Evolutionary conservation across 2,329 filamentous ascomycete species (phyloP).

Genomic region (Clarireedia homoeocarpa): DNA sequence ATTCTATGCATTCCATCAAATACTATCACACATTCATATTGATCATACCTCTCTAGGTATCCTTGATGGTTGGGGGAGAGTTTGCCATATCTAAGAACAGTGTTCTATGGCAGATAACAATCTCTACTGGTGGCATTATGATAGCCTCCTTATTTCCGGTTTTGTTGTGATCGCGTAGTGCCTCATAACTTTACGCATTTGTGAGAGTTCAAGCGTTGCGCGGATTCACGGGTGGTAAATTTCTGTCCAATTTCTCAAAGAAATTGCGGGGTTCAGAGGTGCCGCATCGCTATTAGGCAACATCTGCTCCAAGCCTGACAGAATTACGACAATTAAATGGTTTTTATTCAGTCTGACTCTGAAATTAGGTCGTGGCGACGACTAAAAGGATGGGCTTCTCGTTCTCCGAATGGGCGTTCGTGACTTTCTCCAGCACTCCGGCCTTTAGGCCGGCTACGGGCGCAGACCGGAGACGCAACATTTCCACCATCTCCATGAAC

Average conservation of each 20-base stretch:
- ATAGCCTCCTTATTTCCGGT: slow-evolving; percentile 2
- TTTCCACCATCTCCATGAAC: not conserved
- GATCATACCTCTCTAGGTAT: not conserved
- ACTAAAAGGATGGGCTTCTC: not conserved
- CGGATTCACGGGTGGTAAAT: slow-evolving; percentile 1
- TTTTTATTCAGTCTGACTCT: not conserved
- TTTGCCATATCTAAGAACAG: not conserved
- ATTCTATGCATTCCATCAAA: not conserved
- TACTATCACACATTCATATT: not conserved
- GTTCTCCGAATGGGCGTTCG: not conserved
- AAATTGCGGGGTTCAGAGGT: slow-evolving; percentile 6
- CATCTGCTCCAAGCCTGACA: not conserved
- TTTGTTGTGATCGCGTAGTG: slow-evolving; percentile 10
- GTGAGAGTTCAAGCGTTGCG: not conserved
- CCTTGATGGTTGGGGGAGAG: not conserved
- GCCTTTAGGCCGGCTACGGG: not conserved
- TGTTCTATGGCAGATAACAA: not conserved
- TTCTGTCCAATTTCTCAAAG: not conserved
- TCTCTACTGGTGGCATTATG: not conserved
- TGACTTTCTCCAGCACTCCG: not conserved
- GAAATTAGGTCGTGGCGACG: not conserved
- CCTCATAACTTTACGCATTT: slow-evolving; percentile 4
- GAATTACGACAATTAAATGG: not conserved
- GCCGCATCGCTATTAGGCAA: not conserved
- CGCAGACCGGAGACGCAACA: not conserved